Evolutionary conservation across 208 protist species (phyloP), one percentile per base, ranked within the genome.

Genomic region (Trypanosoma rangeli): DNA sequence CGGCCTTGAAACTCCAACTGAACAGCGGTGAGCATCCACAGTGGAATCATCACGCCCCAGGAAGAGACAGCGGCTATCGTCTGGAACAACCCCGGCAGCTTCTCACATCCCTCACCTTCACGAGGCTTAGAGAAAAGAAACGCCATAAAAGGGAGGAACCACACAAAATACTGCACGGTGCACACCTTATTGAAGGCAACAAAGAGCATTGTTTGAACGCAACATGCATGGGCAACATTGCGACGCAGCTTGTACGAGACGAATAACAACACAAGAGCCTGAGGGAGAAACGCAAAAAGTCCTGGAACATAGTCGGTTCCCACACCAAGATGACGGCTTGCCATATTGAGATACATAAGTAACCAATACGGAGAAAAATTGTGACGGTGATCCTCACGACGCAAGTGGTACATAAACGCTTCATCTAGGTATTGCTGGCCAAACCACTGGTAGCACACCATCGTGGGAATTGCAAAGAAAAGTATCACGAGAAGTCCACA

Each of bases 131-230:
- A 86, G 39, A 93, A 86, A 18, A 93, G 79, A 78, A 97, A 91
- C 20, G 76, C 57, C 18, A 97, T 72, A 67, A 97, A 86, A 10
- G 85, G 80, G 16, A 98, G 60, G 60, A 95, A 98, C 94, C 95
- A 98, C 56, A 95, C 90, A 85, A 98, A 98, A 74, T 98, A 98
- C 79, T 98, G 95, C 60, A 98, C 93, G 12, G 95, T 98, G 68
- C 84, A 94, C 10, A 98, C 95, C 73, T 98, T 97, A 74, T 98
- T 98, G 61, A 98, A 97, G 28, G 90, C 85, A n/a, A 98, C 81
- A 70, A 98, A 98, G 20, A 94, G 35, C 20, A 97, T 76, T 7
- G 93, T 96, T 61, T 86, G 70, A 12, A 95, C 59, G 65, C 93
- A 96, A 73, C 80, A 91, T 24, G 88, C 86, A 65, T 94, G 87